Percentiles rank a stretch among this genome's conserved stretches.
Evolutionary conservation across 352 stramenopile genomes (phyloP).

Genomic region (Phytophthora boehmeriae): DNA sequence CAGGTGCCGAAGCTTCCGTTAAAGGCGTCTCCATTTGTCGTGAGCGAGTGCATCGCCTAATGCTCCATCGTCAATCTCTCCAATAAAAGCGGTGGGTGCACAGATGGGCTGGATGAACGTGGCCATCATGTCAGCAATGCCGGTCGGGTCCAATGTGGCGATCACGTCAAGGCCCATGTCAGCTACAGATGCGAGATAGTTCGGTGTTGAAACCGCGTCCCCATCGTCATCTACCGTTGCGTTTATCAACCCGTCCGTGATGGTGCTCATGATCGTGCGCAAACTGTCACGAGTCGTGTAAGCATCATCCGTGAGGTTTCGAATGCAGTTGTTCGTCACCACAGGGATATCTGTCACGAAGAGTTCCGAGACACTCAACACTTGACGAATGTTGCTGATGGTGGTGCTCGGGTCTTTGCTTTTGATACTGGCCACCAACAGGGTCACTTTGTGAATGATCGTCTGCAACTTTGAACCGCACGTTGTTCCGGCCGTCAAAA

Average conservation of each 20-base stretch:
- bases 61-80: slow-evolving; percentile 53
- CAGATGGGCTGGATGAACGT: slow-evolving; percentile 65
- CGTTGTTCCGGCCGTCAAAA: slow-evolving; percentile 34
- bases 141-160: slow-evolving; percentile 51
- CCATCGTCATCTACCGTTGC: slow-evolving; percentile 26
- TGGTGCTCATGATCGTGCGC: slow-evolving; percentile 45
- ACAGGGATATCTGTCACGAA: slow-evolving; percentile 58
- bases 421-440: slow-evolving; percentile 43
- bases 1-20: slow-evolving; percentile 40
- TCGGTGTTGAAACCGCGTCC: slow-evolving; percentile 27
- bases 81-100: slow-evolving; percentile 47
- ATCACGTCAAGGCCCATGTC: slow-evolving; percentile 51
- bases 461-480: slow-evolving; percentile 47
- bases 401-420: slow-evolving; percentile 23
- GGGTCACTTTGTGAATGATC: slow-evolving; percentile 46
- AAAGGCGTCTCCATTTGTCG: slow-evolving; percentile 43
- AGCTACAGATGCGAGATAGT: slow-evolving; percentile 41
- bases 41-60: slow-evolving; percentile 44
- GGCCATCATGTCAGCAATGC: slow-evolving; percentile 45
- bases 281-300: slow-evolving; percentile 51
- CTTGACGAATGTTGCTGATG: slow-evolving; percentile 39
- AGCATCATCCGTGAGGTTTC: slow-evolving; percentile 33
- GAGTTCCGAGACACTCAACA: slow-evolving; percentile 44
- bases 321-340: slow-evolving; percentile 43
- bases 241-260: slow-evolving; percentile 46